Evolutionary conservation across 2,329 filamentous ascomycete genomes (phyloP).

Genomic region (Meredithiella fracta): DNA sequence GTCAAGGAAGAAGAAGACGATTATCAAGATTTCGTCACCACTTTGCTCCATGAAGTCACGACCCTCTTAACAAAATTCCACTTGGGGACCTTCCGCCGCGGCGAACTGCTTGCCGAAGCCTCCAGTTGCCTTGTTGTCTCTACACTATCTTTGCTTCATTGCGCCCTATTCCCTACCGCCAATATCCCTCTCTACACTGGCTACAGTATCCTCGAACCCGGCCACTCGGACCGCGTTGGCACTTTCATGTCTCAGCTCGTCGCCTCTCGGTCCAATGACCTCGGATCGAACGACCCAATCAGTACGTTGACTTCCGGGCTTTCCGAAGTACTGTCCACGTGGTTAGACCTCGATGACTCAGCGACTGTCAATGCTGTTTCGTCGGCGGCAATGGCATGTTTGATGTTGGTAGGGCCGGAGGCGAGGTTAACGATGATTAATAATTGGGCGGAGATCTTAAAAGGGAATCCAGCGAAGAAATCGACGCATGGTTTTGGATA

Average conservation of each 20-base stretch:
- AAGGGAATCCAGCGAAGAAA: conserved; percentile 20
- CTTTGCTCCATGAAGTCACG: not conserved
- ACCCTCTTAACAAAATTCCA: conserved; percentile 22
- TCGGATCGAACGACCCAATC: not conserved
- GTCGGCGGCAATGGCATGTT: conserved; percentile 32
- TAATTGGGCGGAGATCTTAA: conserved; percentile 31
- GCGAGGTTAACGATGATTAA: conserved; percentile 26
- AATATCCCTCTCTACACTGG: not conserved
- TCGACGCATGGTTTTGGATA: conserved; percentile 31
- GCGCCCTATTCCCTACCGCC: not conserved
- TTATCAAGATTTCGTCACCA: not conserved
- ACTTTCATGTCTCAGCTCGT: conserved; percentile 16
- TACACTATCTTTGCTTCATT: conserved; percentile 25
- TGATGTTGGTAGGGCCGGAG: conserved; percentile 27
- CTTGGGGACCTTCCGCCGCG: conserved; percentile 35
- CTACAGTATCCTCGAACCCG: conserved; percentile 3
- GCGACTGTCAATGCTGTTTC: conserved; percentile 35
- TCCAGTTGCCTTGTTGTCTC: conserved; percentile 41
- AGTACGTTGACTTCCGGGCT: not conserved
- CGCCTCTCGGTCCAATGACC: not conserved
- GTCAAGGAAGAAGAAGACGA: not conserved
- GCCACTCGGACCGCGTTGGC: conserved; percentile 3
- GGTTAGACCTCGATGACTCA: conserved; percentile 34
- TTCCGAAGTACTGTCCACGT: conserved; percentile 11
- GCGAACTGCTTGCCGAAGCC: conserved; percentile 48